These are phyloP conservation scores for Diplosphaera chodatii DNA, from an alignment of 139 green algal species.

Conservation along the genomic window DNA sequence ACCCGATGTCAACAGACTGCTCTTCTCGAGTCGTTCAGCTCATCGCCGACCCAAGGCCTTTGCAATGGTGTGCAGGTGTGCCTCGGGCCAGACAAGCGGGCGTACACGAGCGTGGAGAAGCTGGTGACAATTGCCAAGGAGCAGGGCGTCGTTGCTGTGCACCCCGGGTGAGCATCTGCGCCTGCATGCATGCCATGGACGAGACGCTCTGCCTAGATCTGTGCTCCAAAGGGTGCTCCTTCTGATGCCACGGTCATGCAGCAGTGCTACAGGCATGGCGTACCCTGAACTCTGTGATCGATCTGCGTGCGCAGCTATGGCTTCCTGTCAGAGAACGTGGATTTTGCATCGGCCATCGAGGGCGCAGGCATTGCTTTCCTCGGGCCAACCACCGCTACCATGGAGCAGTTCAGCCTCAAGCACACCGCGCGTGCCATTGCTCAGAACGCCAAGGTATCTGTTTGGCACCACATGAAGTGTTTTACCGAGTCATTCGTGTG, in stretches of 20 bases:
- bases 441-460: conserved; percentile 38
- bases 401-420: conserved; percentile 74
- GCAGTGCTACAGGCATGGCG: no score
- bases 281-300: no score
- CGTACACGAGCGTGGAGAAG: conserved; percentile 58
- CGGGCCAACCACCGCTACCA: conserved; percentile 58
- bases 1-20: no score
- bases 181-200: no score
- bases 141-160: conserved; percentile 23
- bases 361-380: conserved; percentile 58
- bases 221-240: no score
- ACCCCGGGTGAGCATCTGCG: conserved; percentile 32
- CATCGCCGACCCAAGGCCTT: no score
- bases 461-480: no score
- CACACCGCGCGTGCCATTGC: conserved; percentile 68
- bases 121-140: conserved; percentile 42
- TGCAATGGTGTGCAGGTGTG: conserved; percentile 37
- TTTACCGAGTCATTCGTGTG: no score
- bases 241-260: no score
- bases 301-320: conserved; percentile 58
- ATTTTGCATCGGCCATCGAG: conserved; percentile 57
- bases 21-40: no score
- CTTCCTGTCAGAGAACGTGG: conserved; percentile 75
- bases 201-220: no score
- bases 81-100: conserved; percentile 48